Conservation (phyloP, 805 yeast genomes). For the Komagataella pastoris region DNA sequence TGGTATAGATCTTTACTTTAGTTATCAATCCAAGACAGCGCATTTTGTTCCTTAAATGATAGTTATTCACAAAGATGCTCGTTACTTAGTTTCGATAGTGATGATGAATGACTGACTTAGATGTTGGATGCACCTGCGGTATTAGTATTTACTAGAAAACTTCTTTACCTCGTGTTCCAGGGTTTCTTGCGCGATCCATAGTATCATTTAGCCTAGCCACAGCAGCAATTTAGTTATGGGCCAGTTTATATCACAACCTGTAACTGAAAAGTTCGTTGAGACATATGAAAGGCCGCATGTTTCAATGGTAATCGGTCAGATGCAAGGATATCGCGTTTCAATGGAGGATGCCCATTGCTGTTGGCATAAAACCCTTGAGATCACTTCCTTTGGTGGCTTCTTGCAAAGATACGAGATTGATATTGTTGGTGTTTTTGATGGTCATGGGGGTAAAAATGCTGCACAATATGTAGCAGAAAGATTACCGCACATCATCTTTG, state of each 20-base stretch:
- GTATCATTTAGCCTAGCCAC: background rate
- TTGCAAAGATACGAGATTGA: conserved; percentile 9
- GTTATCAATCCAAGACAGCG: background rate
- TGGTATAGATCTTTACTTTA: background rate
- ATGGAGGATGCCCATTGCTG: conserved; percentile 65
- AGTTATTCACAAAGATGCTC: background rate
- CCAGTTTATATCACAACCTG: conserved; percentile 60
- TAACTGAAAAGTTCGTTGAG: conserved; percentile 51
- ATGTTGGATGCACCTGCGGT: background rate
- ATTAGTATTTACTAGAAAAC: too few relatives aligned
- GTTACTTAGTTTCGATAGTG: background rate
- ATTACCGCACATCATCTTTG: conserved; percentile 24
- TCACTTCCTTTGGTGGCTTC: conserved; percentile 14
- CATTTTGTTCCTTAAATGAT: background rate
- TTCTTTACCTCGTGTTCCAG: background rate
- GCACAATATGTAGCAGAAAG: conserved; percentile 37
- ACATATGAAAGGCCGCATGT: conserved; percentile 14
- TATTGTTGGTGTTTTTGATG: conserved; percentile 68
- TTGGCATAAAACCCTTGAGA: background rate
- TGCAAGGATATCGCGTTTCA: conserved; percentile 65
- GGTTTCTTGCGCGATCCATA: background rate
- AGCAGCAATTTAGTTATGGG: conserved; percentile 35
- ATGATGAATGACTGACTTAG: too few relatives aligned
- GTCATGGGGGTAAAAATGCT: conserved; percentile 65
- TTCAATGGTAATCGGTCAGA: conserved; percentile 35